These are phyloP conservation scores for Bipolaris cookei DNA, from an alignment of 2,329 filamentous ascomycete species.

Conservation along the genomic window DNA sequence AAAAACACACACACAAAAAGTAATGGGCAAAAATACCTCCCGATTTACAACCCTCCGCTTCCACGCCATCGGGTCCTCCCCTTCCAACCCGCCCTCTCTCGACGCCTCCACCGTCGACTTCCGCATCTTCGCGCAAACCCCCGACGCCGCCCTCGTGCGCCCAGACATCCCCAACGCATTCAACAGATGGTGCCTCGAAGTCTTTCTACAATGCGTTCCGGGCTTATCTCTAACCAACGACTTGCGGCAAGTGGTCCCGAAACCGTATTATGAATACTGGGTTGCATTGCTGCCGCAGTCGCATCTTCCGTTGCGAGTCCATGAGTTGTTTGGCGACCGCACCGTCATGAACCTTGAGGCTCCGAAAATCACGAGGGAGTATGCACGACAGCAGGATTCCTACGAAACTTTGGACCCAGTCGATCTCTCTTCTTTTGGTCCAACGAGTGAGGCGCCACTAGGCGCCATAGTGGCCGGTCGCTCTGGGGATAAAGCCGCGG, in stretches of 20 bases:
- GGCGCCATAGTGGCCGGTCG: constrained; percentile 55
- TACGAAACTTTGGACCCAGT: constrained; percentile 41
- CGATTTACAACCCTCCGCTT: constrained; percentile 36
- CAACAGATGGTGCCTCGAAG: constrained; percentile 35
- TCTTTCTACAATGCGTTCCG: constrained; percentile 51
- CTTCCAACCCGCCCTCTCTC: constrained; percentile 40
- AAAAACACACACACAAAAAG: too few relatives aligned
- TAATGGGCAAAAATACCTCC: constrained; percentile 32
- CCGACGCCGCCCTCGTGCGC: constrained; percentile 29
- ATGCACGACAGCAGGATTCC: constrained; percentile 26
- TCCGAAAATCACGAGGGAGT: constrained; percentile 24
- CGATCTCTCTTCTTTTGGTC: constrained; percentile 16
- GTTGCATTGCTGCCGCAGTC: constrained; percentile 31
- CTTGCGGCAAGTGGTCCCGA: constrained; percentile 27
- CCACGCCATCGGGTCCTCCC: constrained; percentile 37
- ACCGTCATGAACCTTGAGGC: constrained; percentile 17
- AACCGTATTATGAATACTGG: constrained; percentile 41
- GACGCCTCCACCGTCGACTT: constrained; percentile 49
- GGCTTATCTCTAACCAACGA: constrained; percentile 46
- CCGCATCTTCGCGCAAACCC: constrained; percentile 37
- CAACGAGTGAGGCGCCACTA: constrained; percentile 45
- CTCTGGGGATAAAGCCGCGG: constrained; percentile 49
- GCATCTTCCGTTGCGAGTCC: constrained; percentile 26
- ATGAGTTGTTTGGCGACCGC: constrained; percentile 22
- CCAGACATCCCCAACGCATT: constrained; percentile 35